These are phyloP conservation scores for Berberis thunbergii DNA, from an alignment of 164 flowering plant genomes.

Conservation along the genomic window DNA sequence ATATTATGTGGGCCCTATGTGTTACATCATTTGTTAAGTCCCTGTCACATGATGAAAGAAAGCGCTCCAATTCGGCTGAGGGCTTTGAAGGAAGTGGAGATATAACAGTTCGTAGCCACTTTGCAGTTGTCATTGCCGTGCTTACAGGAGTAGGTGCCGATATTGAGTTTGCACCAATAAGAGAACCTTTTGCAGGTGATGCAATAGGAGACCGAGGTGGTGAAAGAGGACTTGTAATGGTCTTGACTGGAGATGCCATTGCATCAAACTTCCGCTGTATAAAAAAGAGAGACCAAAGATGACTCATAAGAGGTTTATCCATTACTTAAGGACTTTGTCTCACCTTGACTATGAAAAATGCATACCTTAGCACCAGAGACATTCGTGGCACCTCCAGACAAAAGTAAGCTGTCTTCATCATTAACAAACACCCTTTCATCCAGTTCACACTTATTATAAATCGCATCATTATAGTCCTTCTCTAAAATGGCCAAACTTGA, in stretches of 20 bases:
- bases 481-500: slow-evolving; percentile 53
- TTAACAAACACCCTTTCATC: slow-evolving; percentile 81
- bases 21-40: slow-evolving; percentile 65
- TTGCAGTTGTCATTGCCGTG: slow-evolving; percentile 98
- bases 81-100: slow-evolving; percentile 85
- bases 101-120: slow-evolving; percentile 86
- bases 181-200: slow-evolving; percentile 38
- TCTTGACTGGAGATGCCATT: slow-evolving; percentile 66
- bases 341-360: slow-evolving; percentile 5
- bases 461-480: slow-evolving; percentile 69
- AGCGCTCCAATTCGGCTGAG: slow-evolving; percentile 59
- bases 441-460: slow-evolving; percentile 55
- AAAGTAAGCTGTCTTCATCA: slow-evolving; percentile 78
- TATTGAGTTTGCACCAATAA: slow-evolving; percentile 31
- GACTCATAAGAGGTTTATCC: background rate
- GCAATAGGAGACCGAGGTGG: slow-evolving; percentile 58
- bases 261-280: slow-evolving; percentile 64
- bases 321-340: background rate
- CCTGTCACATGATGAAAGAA: slow-evolving; percentile 66
- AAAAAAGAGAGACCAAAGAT: background rate
- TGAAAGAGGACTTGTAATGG: slow-evolving; percentile 64
- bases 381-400: slow-evolving; percentile 65
- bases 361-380: slow-evolving; percentile 60
- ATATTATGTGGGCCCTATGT: slow-evolving; percentile 70
- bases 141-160: slow-evolving; percentile 80